Evolutionary conservation across 129 eudicot genomes (phyloP).

Genomic region (Flaveria trinervia): DNA sequence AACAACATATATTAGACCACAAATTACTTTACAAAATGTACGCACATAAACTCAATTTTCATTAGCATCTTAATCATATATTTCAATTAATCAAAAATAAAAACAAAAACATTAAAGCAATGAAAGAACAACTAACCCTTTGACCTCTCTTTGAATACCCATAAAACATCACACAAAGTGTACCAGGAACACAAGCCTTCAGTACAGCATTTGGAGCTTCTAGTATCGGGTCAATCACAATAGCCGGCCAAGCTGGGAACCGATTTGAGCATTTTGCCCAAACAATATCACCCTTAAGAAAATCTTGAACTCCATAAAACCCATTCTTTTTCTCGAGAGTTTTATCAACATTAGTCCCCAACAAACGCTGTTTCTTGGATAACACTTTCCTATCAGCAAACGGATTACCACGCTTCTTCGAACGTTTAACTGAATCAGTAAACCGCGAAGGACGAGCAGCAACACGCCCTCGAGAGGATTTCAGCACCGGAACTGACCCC

Average conservation of each 20-base stretch:
- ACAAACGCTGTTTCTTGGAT: constrained; percentile 34
- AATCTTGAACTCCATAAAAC: constrained; percentile 53
- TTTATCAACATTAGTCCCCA: constrained; percentile 15
- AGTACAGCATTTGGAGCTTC: constrained; percentile 75
- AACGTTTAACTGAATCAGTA: constrained; percentile 43
- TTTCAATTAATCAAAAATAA: background rate
- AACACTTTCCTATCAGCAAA: constrained; percentile 17
- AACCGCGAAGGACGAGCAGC: constrained; percentile 48
- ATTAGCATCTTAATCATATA: background rate
- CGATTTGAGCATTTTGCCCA: constrained; percentile 84
- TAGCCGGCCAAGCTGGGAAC: constrained; percentile 85
- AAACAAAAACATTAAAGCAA: background rate
- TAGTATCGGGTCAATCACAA: constrained; percentile 71
- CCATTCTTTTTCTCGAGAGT: constrained; percentile 42
- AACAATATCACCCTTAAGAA: constrained; percentile 65
- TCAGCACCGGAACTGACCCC: constrained; percentile 30
- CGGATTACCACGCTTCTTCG: constrained; percentile 28
- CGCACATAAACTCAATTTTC: background rate
- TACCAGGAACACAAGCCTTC: constrained; percentile 64
- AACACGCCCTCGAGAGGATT: constrained; percentile 52
- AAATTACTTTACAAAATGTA: background rate
- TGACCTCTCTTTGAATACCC: constrained; percentile 66
- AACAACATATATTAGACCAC: constrained; percentile 12
- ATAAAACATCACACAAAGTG: constrained; percentile 83
- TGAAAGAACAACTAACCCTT: constrained; percentile 54